Percentiles rank a stretch among this genome's conserved stretches.
Conservation (phyloP, 78 protist genomes). For the Dictyostelium citrinum region DNA sequence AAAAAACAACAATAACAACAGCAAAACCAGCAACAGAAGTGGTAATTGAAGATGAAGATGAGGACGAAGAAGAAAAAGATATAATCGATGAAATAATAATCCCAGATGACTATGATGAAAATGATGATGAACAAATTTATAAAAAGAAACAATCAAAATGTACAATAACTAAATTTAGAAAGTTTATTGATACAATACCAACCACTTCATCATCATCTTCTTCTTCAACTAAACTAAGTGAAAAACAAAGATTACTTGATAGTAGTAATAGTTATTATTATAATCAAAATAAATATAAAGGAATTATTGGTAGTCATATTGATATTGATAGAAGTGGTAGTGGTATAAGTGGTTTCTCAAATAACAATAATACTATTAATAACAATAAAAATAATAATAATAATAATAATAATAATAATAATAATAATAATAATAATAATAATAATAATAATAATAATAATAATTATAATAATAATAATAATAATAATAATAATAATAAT, state of each 20-base stretch:
- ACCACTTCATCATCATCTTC: not conserved
- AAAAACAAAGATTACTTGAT: not conserved
- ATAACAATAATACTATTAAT: not conserved
- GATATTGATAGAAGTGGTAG: constrained; percentile 5
- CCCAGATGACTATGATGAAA: not conserved
- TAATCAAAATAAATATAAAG: not conserved
- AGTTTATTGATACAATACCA: not conserved
- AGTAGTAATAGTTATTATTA: not conserved
- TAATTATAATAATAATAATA: not conserved
- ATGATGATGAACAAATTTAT: not conserved
- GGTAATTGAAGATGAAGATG: not conserved
- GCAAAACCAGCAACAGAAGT: not conserved
- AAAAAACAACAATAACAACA: not conserved
- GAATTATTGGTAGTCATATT: not conserved
- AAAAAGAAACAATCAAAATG: not conserved
- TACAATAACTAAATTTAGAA: not conserved
- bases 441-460: not conserved
- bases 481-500: not conserved
- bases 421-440: not conserved
- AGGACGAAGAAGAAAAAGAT: not conserved
- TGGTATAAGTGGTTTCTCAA: not conserved
- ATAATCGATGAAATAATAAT: not conserved
- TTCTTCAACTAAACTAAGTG: not conserved
- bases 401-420: not conserved
- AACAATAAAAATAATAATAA: not conserved